Evolutionary conservation across 805 yeast genomes (phyloP).

Genomic region (Barnettozyma californica): DNA sequence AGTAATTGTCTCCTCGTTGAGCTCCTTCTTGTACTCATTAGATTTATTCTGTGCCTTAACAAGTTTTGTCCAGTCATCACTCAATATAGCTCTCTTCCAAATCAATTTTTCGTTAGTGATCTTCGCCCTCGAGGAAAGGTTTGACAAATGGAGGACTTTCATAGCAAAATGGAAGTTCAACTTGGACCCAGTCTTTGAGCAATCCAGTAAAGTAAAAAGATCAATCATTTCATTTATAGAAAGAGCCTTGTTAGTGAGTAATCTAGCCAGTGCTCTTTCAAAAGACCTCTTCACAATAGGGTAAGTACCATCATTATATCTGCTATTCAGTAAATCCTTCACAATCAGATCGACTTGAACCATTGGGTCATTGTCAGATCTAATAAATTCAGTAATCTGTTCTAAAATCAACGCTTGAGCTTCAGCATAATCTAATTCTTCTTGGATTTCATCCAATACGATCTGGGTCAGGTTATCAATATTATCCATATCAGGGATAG

Average conservation of each 20-base stretch:
- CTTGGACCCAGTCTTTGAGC: constrained; percentile 26
- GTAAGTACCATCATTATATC: constrained; percentile 14
- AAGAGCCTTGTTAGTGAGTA: constrained; percentile 37
- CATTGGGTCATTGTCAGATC: constrained; percentile 16
- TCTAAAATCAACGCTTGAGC: constrained; percentile 39
- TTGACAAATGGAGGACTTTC: constrained; percentile 40
- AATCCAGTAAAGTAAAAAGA: constrained; percentile 41
- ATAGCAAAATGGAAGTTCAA: constrained; percentile 42
- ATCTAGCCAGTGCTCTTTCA: constrained; percentile 24
- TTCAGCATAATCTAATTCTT: constrained; percentile 41
- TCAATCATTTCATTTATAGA: constrained; percentile 44
- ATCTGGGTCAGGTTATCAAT: constrained; percentile 11
- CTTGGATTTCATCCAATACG: constrained; percentile 41
- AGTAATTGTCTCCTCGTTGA: constrained; percentile 37
- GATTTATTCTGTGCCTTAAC: constrained; percentile 32
- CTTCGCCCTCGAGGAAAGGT: constrained; percentile 27
- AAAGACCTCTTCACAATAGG: constrained; percentile 21
- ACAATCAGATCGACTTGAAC: constrained; percentile 23
- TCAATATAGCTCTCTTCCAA: constrained; percentile 56
- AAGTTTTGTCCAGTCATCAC: constrained; percentile 47
- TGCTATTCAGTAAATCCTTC: constrained; percentile 19
- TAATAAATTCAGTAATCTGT: constrained; percentile 26
- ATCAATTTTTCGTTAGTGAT: constrained; percentile 33
- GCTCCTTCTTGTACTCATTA: constrained; percentile 36
- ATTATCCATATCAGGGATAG: constrained; percentile 19